A percentile compares a stretch with the other conserved stretches of the same genome.
Conservation (phyloP, 2,329 filamentous ascomycete genomes). For the Colletotrichum phormii region DNA sequence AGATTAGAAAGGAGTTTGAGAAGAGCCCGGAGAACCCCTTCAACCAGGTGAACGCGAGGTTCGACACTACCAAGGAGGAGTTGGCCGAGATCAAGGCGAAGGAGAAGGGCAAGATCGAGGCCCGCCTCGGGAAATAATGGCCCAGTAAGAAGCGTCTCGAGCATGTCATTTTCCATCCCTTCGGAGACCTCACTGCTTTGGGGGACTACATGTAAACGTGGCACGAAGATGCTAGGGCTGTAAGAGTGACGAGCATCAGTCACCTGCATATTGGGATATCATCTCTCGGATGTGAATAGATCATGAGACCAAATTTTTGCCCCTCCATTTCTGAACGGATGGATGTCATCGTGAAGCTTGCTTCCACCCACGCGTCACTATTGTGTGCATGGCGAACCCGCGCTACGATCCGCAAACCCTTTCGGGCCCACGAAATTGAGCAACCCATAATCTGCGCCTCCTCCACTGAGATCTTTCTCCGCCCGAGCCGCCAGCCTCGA, state of each 20-base stretch:
- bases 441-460: neutral
- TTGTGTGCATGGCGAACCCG: slow-evolving; percentile 2
- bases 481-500: neutral
- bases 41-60: slow-evolving; percentile 82
- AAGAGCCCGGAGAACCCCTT: slow-evolving; percentile 96
- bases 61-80: slow-evolving; percentile 85
- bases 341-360: neutral
- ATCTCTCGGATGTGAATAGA: slow-evolving; percentile 14
- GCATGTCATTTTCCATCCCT: neutral
- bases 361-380: neutral
- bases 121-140: slow-evolving; percentile 63
- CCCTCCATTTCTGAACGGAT: neutral
- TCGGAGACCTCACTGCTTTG: neutral
- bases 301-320: slow-evolving; percentile 13
- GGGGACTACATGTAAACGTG: neutral
- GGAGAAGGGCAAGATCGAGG: slow-evolving; percentile 82
- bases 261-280: slow-evolving; percentile 17
- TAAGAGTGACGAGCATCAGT: slow-evolving; percentile 2
- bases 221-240: neutral
- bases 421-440: neutral
- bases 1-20: slow-evolving; percentile 92
- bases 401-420: neutral
- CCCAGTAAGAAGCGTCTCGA: neutral
- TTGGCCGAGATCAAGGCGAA: slow-evolving; percentile 71
- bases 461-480: slow-evolving; percentile 5